These are phyloP conservation scores for Globisporangium nunn DNA, from an alignment of 352 stramenopile species.

Conservation along the genomic window DNA sequence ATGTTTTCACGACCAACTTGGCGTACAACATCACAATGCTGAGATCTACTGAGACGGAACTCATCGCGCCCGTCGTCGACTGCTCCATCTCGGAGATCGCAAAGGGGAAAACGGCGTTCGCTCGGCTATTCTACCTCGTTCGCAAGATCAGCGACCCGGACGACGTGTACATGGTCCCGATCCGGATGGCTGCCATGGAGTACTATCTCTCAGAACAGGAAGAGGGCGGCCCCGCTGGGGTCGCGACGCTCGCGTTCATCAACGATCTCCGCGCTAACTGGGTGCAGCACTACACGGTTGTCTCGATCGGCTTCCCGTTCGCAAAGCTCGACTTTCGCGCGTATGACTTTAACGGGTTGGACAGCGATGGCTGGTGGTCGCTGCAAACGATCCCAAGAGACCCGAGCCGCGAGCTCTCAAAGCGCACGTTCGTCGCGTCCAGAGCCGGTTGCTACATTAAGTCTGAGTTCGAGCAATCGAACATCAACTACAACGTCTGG, in stretches of 20 bases:
- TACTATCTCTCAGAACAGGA: slow-evolving; percentile 25
- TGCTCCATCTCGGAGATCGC: slow-evolving; percentile 17
- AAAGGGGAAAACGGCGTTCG: slow-evolving; percentile 12
- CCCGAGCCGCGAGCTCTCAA: slow-evolving; percentile 13
- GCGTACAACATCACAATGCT: slow-evolving; percentile 32
- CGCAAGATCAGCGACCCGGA: slow-evolving; percentile 15
- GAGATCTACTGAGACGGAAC: not conserved
- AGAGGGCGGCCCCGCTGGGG: slow-evolving; percentile 18
- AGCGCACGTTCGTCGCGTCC: slow-evolving; percentile 19
- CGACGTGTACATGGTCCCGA: slow-evolving; percentile 21
- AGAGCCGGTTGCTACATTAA: slow-evolving; percentile 33
- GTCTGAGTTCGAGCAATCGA: slow-evolving; percentile 30
- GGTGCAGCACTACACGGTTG: slow-evolving; percentile 17
- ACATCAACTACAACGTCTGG: slow-evolving; percentile 32
- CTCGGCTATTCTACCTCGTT: slow-evolving; percentile 32
- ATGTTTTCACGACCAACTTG: slow-evolving; percentile 7
- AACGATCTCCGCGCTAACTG: slow-evolving; percentile 18
- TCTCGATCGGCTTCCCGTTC: slow-evolving; percentile 30
- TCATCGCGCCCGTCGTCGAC: slow-evolving; percentile 8
- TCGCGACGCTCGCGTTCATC: slow-evolving; percentile 23
- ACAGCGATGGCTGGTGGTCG: not conserved
- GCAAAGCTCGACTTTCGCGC: slow-evolving; percentile 18
- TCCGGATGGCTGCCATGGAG: slow-evolving; percentile 30
- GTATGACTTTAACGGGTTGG: not conserved
- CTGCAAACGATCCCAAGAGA: not conserved